These are phyloP conservation scores for Neospermospora avenae DNA, from an alignment of 2,329 filamentous ascomycete genomes.

Conservation along the genomic window DNA sequence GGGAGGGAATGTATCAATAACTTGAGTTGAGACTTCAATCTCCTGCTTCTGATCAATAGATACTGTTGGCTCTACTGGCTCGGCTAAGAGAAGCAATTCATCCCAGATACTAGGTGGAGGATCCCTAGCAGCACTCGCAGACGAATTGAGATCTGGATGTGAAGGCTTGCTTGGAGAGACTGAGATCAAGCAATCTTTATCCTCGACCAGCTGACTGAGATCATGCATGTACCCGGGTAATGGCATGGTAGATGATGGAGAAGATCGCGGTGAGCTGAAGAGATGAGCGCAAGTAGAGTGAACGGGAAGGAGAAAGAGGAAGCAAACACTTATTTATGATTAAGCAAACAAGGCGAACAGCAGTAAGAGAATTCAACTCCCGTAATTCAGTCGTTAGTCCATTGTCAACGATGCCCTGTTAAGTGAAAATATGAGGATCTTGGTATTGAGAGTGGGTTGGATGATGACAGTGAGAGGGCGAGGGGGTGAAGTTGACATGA, in stretches of 20 bases:
- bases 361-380: not conserved
- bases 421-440: not conserved
- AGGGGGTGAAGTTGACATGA: not conserved
- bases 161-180: slow-evolving; percentile 9
- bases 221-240: slow-evolving; percentile 18
- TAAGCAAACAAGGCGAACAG: not conserved
- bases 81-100: not conserved
- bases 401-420: no score
- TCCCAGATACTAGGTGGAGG: not conserved
- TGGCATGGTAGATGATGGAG: slow-evolving; percentile 2
- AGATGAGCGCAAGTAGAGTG: not conserved
- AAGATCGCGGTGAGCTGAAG: not conserved
- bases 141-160: not conserved
- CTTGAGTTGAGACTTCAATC: not conserved
- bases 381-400: not conserved
- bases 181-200: slow-evolving; percentile 24
- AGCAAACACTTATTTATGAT: not conserved
- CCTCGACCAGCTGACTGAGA: slow-evolving; percentile 18
- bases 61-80: not conserved
- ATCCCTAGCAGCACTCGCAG: not conserved
- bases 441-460: not conserved
- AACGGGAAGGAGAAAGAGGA: not conserved
- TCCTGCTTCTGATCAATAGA: not conserved
- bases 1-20: not conserved
- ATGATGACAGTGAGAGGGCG: not conserved